phyloP scores from a whole-genome alignment of 257 asterid genomes.

The Nicotiana sylvestris region DNA sequence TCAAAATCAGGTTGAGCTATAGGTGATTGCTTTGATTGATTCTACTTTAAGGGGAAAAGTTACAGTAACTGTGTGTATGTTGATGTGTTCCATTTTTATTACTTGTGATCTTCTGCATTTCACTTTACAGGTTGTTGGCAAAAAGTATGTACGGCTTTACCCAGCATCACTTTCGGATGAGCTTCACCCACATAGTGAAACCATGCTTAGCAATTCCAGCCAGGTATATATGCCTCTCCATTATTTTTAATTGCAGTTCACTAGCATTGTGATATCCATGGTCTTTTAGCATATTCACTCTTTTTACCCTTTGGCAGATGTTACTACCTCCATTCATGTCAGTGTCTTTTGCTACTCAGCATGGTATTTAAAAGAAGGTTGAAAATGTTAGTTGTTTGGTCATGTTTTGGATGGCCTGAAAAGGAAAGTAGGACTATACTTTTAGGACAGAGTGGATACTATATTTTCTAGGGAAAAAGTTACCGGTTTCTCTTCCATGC shows the following conservation, averaged over 20 bases:
- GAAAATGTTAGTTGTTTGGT: background rate
- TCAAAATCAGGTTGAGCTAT: background rate
- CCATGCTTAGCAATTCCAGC: conserved; percentile 91
- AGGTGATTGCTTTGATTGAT: background rate
- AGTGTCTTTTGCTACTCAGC: background rate
- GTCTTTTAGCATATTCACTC: background rate
- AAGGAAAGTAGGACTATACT: background rate
- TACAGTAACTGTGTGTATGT: background rate
- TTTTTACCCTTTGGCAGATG: background rate
- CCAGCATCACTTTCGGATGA: conserved; percentile 56
- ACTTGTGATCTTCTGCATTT: background rate
- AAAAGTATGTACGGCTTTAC: conserved; percentile 53
- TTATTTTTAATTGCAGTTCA: background rate
- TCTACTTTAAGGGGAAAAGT: background rate
- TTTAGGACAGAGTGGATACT: background rate
- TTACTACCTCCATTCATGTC: background rate
- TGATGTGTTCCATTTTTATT: background rate
- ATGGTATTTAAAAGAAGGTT: background rate
- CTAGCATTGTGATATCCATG: background rate
- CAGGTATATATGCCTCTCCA: conserved; percentile 54
- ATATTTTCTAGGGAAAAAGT: background rate
- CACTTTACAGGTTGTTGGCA: conserved; percentile 46
- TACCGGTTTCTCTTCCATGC: background rate
- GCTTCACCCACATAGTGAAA: conserved; percentile 55
- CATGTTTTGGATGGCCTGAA: background rate